phyloP scores from a whole-genome alignment of 2,329 filamentous ascomycete species.

The Penicillium sp. region DNA sequence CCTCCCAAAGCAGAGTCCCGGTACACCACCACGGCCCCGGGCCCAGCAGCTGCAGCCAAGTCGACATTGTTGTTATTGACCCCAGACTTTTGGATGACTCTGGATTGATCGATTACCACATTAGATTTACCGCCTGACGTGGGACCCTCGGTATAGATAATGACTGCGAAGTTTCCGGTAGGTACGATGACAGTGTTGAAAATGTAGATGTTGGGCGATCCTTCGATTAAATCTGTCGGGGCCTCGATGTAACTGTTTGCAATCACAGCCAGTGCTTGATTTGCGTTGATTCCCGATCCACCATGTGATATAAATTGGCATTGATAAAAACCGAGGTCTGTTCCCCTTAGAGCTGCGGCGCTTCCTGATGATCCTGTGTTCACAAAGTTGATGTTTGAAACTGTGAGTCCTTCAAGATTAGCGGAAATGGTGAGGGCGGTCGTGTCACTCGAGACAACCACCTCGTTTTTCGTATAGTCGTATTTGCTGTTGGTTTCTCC shows the following conservation, averaged over 20 bases:
- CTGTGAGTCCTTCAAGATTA: constrained; percentile 41
- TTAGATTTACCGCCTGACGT: constrained; percentile 45
- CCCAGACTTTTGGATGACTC: constrained; percentile 43
- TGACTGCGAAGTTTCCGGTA: constrained; percentile 41
- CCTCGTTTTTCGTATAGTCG: constrained; percentile 48
- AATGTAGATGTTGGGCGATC: constrained; percentile 50
- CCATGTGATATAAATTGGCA: constrained; percentile 53
- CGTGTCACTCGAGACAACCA: constrained; percentile 40
- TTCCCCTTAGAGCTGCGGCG: constrained; percentile 45
- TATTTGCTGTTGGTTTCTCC: constrained; percentile 40
- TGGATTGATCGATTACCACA: constrained; percentile 50
- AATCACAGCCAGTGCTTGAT: constrained; percentile 46
- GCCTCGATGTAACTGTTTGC: constrained; percentile 56
- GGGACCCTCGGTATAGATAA: constrained; percentile 51
- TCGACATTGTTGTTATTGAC: constrained; percentile 49
- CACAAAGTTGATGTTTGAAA: constrained; percentile 50
- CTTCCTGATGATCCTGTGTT: constrained; percentile 25
- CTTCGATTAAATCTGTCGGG: constrained; percentile 51
- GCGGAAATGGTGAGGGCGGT: constrained; percentile 41
- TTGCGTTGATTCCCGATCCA: constrained; percentile 35
- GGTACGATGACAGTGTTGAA: constrained; percentile 53
- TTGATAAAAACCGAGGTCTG: constrained; percentile 53
- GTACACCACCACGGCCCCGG: constrained; percentile 50
- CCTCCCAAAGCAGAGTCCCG: constrained; percentile 48
- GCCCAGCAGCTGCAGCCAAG: constrained; percentile 51